phyloP scores from a whole-genome alignment of 169 alveolate genomes.

The Eimeria necatrix region DNA sequence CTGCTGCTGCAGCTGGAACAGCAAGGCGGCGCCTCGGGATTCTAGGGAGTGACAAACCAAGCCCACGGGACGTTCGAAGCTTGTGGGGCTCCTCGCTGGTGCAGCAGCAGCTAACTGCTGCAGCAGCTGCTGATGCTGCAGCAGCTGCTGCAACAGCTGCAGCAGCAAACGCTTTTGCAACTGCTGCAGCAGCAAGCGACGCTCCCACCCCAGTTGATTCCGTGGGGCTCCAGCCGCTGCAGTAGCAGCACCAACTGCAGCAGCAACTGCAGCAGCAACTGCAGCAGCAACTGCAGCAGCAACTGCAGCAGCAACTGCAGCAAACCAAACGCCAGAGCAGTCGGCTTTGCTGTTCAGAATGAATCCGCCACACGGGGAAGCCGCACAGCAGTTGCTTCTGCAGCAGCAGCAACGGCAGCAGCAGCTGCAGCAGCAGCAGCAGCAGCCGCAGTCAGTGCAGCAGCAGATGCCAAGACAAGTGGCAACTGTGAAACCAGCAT shows the following conservation, averaged over 20 bases:
- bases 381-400: too few relatives aligned
- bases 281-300: constrained; percentile 15
- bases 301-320: background rate
- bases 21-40: too few relatives aligned
- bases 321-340: background rate
- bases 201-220: constrained; percentile 2
- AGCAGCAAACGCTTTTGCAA: background rate
- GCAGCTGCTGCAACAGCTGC: background rate
- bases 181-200: constrained; percentile 27
- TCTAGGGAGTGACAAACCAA: too few relatives aligned
- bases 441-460: background rate
- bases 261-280: background rate
- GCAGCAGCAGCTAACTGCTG: too few relatives aligned
- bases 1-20: too few relatives aligned
- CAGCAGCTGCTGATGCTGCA: too few relatives aligned
- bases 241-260: background rate
- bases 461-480: constrained; percentile 12
- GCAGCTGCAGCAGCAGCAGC: background rate
- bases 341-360: background rate
- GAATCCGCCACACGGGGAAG: background rate
- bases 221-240: constrained; percentile 23
- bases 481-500: background rate
- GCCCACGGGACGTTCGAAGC: too few relatives aligned
- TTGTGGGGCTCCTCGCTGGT: too few relatives aligned
- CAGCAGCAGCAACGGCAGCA: background rate